These are phyloP conservation scores for Teunomyces kruisii DNA, from an alignment of 805 yeast genomes.

Conservation along the genomic window DNA sequence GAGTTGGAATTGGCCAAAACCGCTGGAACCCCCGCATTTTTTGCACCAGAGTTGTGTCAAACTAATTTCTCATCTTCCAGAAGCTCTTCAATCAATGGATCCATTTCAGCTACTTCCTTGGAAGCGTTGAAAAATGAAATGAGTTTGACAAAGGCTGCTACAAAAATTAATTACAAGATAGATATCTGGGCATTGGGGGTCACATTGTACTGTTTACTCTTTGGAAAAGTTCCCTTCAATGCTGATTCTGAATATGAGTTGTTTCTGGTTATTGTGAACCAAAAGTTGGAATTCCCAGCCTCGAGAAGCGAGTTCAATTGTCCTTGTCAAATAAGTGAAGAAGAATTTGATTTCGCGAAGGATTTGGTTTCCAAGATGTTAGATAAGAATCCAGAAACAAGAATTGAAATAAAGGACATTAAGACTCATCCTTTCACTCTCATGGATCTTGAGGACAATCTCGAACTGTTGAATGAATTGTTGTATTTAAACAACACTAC, in stretches of 20 bases:
- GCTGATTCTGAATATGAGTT: slow-evolving; percentile 85
- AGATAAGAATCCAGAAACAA: slow-evolving; percentile 63
- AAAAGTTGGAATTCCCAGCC: slow-evolving; percentile 58
- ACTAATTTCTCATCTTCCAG: slow-evolving; percentile 42
- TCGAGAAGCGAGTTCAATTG: slow-evolving; percentile 32
- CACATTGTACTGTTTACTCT: slow-evolving; percentile 81
- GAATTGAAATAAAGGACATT: slow-evolving; percentile 71
- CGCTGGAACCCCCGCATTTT: slow-evolving; percentile 96
- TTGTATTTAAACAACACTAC: slow-evolving; percentile 29
- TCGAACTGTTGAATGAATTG: slow-evolving; percentile 35
- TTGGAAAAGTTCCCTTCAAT: slow-evolving; percentile 86
- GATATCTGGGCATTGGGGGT: slow-evolving; percentile 99
- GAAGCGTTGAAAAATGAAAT: slow-evolving; percentile 23
- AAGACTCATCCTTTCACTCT: slow-evolving; percentile 71
- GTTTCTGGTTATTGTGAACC: slow-evolving; percentile 75
- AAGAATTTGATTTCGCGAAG: slow-evolving; percentile 48
- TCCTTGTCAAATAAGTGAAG: slow-evolving; percentile 37
- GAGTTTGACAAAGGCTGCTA: slow-evolving; percentile 22
- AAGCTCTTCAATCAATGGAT: slow-evolving; percentile 5
- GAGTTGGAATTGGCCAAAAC: slow-evolving; percentile 91
- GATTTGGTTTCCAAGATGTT: slow-evolving; percentile 64
- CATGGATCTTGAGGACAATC: slow-evolving; percentile 39
- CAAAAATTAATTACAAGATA: slow-evolving; percentile 72
- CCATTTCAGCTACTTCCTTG: slow-evolving; percentile 19
- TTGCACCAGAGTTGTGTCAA: slow-evolving; percentile 80